These are phyloP conservation scores for Fusarium metavorans DNA, from an alignment of 2,329 filamentous ascomycete genomes.

Conservation along the genomic window DNA sequence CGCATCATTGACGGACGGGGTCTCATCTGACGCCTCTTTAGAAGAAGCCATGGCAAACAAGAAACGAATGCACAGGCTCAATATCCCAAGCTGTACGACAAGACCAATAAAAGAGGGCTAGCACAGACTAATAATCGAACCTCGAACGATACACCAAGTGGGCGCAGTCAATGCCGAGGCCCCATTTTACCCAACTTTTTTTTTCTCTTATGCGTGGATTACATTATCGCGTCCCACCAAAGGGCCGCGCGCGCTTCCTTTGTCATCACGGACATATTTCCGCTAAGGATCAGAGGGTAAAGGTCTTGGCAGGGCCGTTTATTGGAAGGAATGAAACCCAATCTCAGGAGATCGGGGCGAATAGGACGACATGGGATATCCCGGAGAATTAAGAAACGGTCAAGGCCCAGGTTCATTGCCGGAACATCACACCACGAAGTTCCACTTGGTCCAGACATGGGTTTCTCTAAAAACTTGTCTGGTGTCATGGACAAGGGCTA, in stretches of 20 bases:
- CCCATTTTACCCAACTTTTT: not conserved
- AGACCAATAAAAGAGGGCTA: not conserved
- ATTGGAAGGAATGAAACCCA: not conserved
- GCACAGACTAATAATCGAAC: not conserved
- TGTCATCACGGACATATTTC: slow-evolving; percentile 4
- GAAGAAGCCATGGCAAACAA: not conserved
- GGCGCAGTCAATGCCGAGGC: not conserved
- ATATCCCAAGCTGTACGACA: not conserved
- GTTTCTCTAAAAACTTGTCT: not conserved
- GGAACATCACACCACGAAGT: not conserved
- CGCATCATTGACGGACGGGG: not conserved
- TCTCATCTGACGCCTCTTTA: not conserved
- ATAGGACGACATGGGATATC: not conserved
- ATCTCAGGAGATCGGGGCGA: slow-evolving; percentile 11
- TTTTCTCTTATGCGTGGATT: not conserved
- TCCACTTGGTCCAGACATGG: not conserved
- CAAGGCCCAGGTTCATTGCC: not conserved
- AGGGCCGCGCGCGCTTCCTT: not conserved
- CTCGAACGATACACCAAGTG: not conserved
- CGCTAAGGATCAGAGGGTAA: not conserved
- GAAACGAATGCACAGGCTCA: not conserved
- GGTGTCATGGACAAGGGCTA: not conserved
- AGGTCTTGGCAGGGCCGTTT: not conserved
- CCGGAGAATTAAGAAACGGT: not conserved
- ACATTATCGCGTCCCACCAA: not conserved